Base-by-base conservation (phyloP, 768 basidiomycete species). In the Termitomyces sp. region DNA sequence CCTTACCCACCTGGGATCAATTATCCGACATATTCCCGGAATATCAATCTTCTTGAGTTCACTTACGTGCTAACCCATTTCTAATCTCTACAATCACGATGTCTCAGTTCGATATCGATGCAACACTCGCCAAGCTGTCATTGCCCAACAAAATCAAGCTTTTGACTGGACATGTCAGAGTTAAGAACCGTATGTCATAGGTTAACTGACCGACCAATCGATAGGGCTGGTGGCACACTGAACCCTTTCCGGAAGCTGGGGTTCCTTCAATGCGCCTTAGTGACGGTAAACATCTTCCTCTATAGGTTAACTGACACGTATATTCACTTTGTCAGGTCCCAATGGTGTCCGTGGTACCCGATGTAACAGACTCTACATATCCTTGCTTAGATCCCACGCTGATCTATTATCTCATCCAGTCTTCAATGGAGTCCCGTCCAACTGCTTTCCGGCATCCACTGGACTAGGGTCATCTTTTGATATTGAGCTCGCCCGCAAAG, bases 391-490 rank as follows among this genome's bases (percentile, higher is more conserved):
- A 71, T 73, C 72, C 52, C 73, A 75, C 57, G 74, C 78, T 20
- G 74, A 75, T 6, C 59, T 69, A 20, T 54, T 13, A 14, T 50
- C 7, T 41, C 18, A 23, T 46, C 10, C 55, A 81, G 79, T 82
- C 69, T 82, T 83, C 72, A 83, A 83, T 60, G 80, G 82, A 38
- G 77, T 79, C 9, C 80, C 82, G 0, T 74, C 82, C 1, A 82
- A 78, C 56, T 85, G 83, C 62, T 83, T 85, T 68, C 84, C 84
- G 0, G 77, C 77, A 2, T 82, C 81, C 7, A 84, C 82, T 4
- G 83, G 80, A 10, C 65, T 86, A 5, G 84, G 78, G 6, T 78
- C 83, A 7, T 80, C 83, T 0, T 85, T 84, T 62, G 83, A 85
- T 57, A 63, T 79, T 3, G 78, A 79, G 5, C 77, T 85, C 7